phyloP scores from a whole-genome alignment of 2,329 filamentous ascomycete genomes.

The Fusarium longipes region DNA sequence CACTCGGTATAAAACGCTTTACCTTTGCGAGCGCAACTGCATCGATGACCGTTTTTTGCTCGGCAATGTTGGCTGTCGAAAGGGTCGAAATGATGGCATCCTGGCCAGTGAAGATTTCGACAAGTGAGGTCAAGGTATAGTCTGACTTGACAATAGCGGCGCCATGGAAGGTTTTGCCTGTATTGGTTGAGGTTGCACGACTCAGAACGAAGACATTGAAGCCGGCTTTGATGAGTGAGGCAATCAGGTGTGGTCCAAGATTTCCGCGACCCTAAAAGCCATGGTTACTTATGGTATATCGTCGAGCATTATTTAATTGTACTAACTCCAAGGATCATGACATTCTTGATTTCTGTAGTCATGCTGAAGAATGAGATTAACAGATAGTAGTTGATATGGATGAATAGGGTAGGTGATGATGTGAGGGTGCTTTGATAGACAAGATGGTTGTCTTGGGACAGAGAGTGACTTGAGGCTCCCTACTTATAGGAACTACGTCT shows the following conservation, averaged over 20 bases:
- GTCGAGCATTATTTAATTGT: fast-evolving
- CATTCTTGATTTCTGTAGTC: not conserved
- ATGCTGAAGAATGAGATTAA: not conserved
- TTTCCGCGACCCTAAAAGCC: not conserved
- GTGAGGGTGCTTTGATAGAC: fast-evolving
- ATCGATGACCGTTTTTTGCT: slow-evolving; percentile 10
- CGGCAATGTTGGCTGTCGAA: slow-evolving; percentile 8
- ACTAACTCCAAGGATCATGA: slow-evolving; percentile 12
- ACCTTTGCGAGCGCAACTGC: slow-evolving; percentile 11
- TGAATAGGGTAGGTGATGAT: slow-evolving; percentile 9
- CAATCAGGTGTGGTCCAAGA: not conserved
- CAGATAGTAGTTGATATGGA: not conserved
- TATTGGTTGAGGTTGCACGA: fast-evolving
- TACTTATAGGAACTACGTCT: not conserved
- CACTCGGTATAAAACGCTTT: slow-evolving; percentile 15
- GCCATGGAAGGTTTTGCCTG: not conserved
- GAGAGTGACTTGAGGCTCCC: fast-evolving
- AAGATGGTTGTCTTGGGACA: no score
- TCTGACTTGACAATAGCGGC: not conserved
- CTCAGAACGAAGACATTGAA: fast-evolving
- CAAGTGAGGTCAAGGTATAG: not conserved
- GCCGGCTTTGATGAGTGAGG: fast-evolving
- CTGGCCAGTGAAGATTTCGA: not conserved
- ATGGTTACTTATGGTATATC: fast-evolving
- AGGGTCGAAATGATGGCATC: slow-evolving; percentile 10